Base-by-base conservation (phyloP, 768 basidiomycete genomes). In the Rhizopogon vesiculosus region DNA sequence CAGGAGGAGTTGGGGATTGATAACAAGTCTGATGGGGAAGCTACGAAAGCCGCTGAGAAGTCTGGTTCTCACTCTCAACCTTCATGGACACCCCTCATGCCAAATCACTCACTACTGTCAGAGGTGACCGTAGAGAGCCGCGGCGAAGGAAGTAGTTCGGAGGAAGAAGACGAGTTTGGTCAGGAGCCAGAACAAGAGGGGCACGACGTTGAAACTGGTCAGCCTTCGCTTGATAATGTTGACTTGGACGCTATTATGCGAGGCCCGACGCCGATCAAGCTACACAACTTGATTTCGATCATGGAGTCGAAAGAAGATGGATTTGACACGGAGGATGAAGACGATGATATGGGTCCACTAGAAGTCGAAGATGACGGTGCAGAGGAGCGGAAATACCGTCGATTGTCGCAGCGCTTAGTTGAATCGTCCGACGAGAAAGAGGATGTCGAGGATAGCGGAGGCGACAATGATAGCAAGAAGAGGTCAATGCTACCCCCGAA, bases 181-280 rank as follows among this genome's bases (percentile, higher is more conserved):
- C 66, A 62, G 7, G 61, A 59, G 13, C 59, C 50, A 19, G 56
- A 59, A 7, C 64, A 60, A 28, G 60, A 42, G 19, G 58, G 61
- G n/a, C 58, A 40, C 45, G 55, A 39, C 55, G 28, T 28, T 8
- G 46, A 51, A 12, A 46, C 52, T 1, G 7, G 46, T n/a, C 58
- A 31, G 13, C 33, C 42, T 9, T 59, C 50, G 3, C 53, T 61
- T 1, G 44, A 54, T 13, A 54, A 64, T 1, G 57, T 61, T 31
- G 67, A 75, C 38, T 51, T 79, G n/a, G 75, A 80, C 7, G 70
- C 72, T 8, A 59, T 80, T 46, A 61, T 81, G 12, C 74, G 70
- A 29, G 78, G 77, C 2, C 78, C 80, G 7, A 44, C 48, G n/a
- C 46, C 58, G 55, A 56, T 45, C 18, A 42, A 66, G 53, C 29